Evolutionary conservation across 768 basidiomycete genomes (phyloP).

Genomic region (Dentipellis fragilis): DNA sequence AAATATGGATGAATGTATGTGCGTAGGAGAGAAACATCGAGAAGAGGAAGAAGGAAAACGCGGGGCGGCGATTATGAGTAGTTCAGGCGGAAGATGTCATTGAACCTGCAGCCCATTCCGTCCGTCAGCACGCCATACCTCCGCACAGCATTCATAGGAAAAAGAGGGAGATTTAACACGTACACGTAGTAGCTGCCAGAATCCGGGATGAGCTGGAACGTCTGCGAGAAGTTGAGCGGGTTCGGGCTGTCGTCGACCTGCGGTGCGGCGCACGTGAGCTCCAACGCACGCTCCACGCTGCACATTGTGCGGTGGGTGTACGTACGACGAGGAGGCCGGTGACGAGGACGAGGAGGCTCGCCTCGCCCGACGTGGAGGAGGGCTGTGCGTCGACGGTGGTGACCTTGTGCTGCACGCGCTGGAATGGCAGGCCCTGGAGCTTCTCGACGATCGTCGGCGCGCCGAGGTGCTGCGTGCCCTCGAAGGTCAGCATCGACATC

Average conservation of each 20-base stretch:
- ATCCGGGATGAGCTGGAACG: slow-evolving; percentile 85
- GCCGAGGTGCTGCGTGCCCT: slow-evolving; percentile 53
- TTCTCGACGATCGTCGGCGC: slow-evolving; percentile 52
- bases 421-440: slow-evolving; percentile 72
- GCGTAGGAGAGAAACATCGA: background rate
- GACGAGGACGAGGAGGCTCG: slow-evolving; percentile 64
- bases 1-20: too few relatives aligned
- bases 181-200: slow-evolving; percentile 76
- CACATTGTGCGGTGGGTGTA: background rate
- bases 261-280: background rate
- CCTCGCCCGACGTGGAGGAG: slow-evolving; percentile 44
- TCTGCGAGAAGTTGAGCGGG: slow-evolving; percentile 85
- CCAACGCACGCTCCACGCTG: too few relatives aligned
- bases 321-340: slow-evolving; percentile 77
- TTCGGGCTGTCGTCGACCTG: slow-evolving; percentile 79
- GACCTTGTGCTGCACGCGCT: slow-evolving; percentile 69
- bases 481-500: slow-evolving; percentile 80
- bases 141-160: background rate
- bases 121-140: background rate
- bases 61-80: slow-evolving; percentile 26
- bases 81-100: slow-evolving; percentile 92
- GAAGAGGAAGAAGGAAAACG: background rate
- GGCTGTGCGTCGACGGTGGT: slow-evolving; percentile 86
- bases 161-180: slow-evolving; percentile 20
- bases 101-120: slow-evolving; percentile 38